phyloP scores from a whole-genome alignment of 176 grass and related monocot genomes.

The Hordeum vulgare region MorexV3_pseudomolecules_assembly NC_058524.1:119623644-119624143 shows the following conservation, averaged over 20 bases:
- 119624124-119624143: slow-evolving; percentile 12
- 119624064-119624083: slow-evolving; percentile 88
- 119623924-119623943: slow-evolving; percentile 59
- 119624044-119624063: slow-evolving; percentile 95
- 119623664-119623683: neutral
- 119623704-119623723: neutral
- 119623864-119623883: neutral
- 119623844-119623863: slow-evolving; percentile 27
- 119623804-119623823: neutral
- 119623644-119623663: neutral
- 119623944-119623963: slow-evolving; percentile 71
- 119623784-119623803: slow-evolving; percentile 4
- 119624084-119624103: slow-evolving; percentile 81
- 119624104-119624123: slow-evolving; percentile 33
- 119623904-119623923: neutral
- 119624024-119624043: slow-evolving; percentile 90
- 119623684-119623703: neutral
- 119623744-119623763: slow-evolving; percentile 18
- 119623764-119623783: slow-evolving; percentile 10
- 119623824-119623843: slow-evolving; percentile 11
- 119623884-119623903: slow-evolving; percentile 8
- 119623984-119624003: slow-evolving; percentile 86
- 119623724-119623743: neutral
- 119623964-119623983: slow-evolving; percentile 98
- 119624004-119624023: slow-evolving; percentile 69